These are phyloP conservation scores for Cyclotella kingstonii DNA, from an alignment of 108 stramenopile species.

Conservation along the genomic window DNA sequence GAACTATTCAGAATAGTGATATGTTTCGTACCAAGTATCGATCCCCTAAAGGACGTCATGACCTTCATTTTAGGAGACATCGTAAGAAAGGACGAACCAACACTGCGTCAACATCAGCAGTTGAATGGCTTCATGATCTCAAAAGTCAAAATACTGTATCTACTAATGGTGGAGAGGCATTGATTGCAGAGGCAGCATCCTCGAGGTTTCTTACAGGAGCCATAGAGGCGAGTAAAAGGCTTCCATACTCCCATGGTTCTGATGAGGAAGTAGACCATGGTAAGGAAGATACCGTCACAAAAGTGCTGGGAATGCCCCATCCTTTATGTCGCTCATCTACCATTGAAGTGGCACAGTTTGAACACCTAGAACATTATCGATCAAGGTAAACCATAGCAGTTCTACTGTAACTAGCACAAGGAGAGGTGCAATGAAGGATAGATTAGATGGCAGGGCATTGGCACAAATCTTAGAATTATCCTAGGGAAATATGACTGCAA, in stretches of 20 bases:
- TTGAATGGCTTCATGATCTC: constrained; percentile 37
- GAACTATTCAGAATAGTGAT: not conserved
- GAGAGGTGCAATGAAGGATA: too few relatives aligned
- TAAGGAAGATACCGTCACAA: constrained; percentile 15
- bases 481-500: too few relatives aligned
- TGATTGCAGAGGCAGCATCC: constrained; percentile 39
- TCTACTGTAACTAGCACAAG: too few relatives aligned
- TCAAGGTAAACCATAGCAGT: too few relatives aligned
- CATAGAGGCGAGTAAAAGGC: not conserved
- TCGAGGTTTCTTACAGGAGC: constrained; percentile 41
- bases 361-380: too few relatives aligned
- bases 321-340: constrained; percentile 42
- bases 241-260: not conserved
- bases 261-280: not conserved
- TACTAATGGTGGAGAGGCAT: not conserved
- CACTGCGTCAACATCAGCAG: constrained; percentile 7
- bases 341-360: too few relatives aligned
- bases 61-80: constrained; percentile 9
- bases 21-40: not conserved
- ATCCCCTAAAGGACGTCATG: constrained; percentile 7
- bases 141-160: constrained; percentile 6
- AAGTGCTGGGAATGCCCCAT: constrained; percentile 46
- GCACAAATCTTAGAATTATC: too few relatives aligned
- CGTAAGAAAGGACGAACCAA: constrained; percentile 14
- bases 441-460: too few relatives aligned